Evolutionary conservation across 148 eudicot genomes (phyloP).

Genomic region (Selenicereus undatus): DNA sequence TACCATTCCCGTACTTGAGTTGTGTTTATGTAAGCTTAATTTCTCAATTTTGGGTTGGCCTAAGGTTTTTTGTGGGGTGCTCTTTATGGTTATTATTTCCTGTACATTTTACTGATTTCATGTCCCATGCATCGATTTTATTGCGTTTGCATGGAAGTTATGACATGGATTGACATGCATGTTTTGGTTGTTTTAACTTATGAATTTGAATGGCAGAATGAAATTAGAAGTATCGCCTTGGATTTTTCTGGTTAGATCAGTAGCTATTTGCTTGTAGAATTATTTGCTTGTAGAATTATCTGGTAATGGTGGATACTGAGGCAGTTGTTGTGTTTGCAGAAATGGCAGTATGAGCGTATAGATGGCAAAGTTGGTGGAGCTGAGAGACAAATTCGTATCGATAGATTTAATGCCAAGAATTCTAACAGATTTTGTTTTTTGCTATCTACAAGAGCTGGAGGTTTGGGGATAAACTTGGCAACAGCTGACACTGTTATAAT

Average conservation of each 20-base stretch:
- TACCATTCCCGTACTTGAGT: neutral
- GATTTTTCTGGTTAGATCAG: neutral
- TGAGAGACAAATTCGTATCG: slow-evolving; percentile 95
- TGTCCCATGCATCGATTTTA: neutral
- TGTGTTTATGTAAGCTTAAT: neutral
- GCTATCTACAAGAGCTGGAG: slow-evolving; percentile 98
- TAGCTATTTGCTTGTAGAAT: neutral
- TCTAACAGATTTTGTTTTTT: slow-evolving; percentile 91
- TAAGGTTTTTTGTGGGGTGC: neutral
- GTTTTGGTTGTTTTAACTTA: neutral
- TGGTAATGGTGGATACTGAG: slow-evolving; percentile 7
- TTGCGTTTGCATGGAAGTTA: neutral
- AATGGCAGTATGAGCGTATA: slow-evolving; percentile 94
- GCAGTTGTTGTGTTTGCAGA: slow-evolving; percentile 38
- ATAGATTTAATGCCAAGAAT: slow-evolving; percentile 86
- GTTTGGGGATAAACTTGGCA: slow-evolving; percentile 96
- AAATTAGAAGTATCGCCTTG: neutral
- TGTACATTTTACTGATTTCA: neutral
- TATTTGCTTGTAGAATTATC: slow-evolving; percentile 1
- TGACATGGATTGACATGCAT: neutral
- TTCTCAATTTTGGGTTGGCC: neutral
- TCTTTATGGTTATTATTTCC: neutral
- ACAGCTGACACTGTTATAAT: slow-evolving; percentile 98
- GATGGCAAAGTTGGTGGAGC: slow-evolving; percentile 97
- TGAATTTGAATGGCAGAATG: neutral